Conservation (phyloP, 371 early-diverging fungal species). For the Zychaea mexicana region DNA sequence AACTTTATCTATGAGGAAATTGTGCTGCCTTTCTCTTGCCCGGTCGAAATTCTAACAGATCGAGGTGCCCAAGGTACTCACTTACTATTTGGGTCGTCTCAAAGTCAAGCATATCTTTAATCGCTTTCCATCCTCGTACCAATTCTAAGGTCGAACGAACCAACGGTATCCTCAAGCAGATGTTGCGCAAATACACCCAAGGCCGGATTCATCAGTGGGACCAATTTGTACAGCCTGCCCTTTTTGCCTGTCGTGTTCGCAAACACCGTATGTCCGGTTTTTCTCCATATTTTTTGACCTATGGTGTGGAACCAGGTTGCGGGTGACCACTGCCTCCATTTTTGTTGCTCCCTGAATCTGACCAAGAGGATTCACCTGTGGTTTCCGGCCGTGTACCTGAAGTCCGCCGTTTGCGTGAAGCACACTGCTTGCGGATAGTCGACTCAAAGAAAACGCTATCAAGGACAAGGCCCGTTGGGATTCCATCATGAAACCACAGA, state of each 20-base stretch:
- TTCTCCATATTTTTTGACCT: conserved; percentile 3
- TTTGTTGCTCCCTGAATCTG: neutral
- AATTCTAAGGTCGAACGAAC: too few species aligned
- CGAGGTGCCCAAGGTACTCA: too few species aligned
- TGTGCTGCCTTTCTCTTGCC: too few species aligned
- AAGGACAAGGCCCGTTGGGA: conserved; percentile 8
- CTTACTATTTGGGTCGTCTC: too few species aligned
- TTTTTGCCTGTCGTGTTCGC: conserved; percentile 6
- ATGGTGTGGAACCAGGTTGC: conserved; percentile 4
- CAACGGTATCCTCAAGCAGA: too few species aligned
- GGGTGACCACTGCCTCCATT: conserved; percentile 9
- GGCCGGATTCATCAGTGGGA: too few species aligned
- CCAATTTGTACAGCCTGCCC: too few species aligned
- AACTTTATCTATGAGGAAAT: neutral
- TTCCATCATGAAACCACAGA: neutral
- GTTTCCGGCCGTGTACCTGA: neutral
- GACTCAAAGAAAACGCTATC: neutral
- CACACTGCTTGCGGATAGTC: neutral
- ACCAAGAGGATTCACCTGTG: too few species aligned
- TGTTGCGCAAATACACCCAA: too few species aligned
- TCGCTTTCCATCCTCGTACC: too few species aligned
- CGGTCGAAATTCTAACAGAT: too few species aligned
- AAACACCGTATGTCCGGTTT: conserved; percentile 13
- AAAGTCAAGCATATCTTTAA: too few species aligned
- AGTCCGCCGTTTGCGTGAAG: neutral